A percentile compares a stretch with the other conserved stretches of the same genome.
Conservation (phyloP, 129 eudicot genomes). For the Flaveria bidentis region DNA sequence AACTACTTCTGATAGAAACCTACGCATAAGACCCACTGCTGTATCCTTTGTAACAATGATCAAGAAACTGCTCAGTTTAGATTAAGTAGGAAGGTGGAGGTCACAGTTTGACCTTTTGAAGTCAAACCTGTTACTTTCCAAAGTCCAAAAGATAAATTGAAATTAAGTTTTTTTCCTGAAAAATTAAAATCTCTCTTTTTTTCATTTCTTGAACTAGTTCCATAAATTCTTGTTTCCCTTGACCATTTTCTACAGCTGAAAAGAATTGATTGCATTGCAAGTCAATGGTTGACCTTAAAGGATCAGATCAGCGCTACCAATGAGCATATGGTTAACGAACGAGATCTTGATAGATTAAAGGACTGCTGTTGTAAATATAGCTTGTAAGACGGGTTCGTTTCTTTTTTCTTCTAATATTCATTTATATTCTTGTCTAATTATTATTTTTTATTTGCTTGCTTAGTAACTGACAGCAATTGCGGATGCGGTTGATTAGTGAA, state of each 20-base stretch:
- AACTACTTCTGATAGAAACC: slow-evolving; percentile 29
- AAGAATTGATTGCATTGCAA: slow-evolving; percentile 50
- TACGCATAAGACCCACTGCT: slow-evolving; percentile 47
- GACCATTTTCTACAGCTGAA: slow-evolving; percentile 49
- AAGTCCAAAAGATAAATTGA: slow-evolving; percentile 9
- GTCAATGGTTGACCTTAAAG: slow-evolving; percentile 50
- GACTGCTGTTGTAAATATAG: slow-evolving; percentile 51
- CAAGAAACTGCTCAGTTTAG: neutral
- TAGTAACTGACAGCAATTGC: slow-evolving; percentile 9
- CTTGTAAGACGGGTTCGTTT: slow-evolving; percentile 32
- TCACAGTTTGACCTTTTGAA: slow-evolving; percentile 15
- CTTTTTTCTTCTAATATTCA: neutral
- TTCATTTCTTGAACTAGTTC: slow-evolving; percentile 7
- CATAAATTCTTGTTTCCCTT: slow-evolving; percentile 41
- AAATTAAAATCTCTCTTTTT: slow-evolving; percentile 6
- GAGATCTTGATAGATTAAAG: slow-evolving; percentile 65
- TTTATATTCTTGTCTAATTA: neutral
- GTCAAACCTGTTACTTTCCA: slow-evolving; percentile 4
- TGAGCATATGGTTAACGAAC: slow-evolving; percentile 42
- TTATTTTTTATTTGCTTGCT: neutral
- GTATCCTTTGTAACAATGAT: slow-evolving; percentile 63
- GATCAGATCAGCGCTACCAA: slow-evolving; percentile 21
- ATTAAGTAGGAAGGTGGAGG: neutral
- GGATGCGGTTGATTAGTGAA: slow-evolving; percentile 5
- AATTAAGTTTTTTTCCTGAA: slow-evolving; percentile 8